Conservation (phyloP, 176 grass and related monocot species). For the Bonia amplexicaulis region DNA sequence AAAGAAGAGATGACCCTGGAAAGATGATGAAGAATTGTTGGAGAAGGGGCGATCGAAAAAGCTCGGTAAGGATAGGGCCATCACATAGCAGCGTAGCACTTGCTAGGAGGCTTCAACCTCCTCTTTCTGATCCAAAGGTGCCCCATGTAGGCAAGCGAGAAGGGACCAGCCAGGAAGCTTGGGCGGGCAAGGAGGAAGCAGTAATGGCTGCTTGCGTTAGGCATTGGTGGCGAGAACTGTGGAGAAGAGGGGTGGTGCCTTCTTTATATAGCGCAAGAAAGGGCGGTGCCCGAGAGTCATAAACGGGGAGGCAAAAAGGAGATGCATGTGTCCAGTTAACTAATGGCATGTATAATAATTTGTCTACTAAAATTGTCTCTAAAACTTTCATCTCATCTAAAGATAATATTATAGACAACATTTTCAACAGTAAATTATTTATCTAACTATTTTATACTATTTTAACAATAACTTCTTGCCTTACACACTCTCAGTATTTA, state of each 20-base stretch:
- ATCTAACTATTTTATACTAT: too few species aligned
- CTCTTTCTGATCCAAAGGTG: neutral
- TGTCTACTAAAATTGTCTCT: too few species aligned
- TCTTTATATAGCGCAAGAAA: slow-evolving; percentile 25
- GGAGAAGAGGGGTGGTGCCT: neutral
- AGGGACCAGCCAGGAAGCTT: neutral
- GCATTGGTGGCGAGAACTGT: neutral
- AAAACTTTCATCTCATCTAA: too few species aligned
- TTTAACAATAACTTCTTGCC: too few species aligned
- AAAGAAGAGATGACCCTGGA: rapidly evolving
- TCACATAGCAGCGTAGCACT: neutral
- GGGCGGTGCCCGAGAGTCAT: neutral
- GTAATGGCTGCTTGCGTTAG: neutral
- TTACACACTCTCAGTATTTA: too few species aligned
- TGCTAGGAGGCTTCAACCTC: neutral
- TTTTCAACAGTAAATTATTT: too few species aligned
- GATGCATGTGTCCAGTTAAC: slow-evolving; percentile 26
- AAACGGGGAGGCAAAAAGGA: slow-evolving; percentile 33
- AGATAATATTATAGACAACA: too few species aligned
- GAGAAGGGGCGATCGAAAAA: rapidly evolving
- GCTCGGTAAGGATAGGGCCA: slow-evolving; percentile 29
- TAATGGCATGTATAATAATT: neutral
- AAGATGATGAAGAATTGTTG: rapidly evolving
- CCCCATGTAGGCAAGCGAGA: neutral
- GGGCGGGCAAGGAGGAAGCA: neutral